Evolutionary conservation across 805 yeast genomes (phyloP), one percentile per base, ranked within the genome.

Genomic region (Dipodascus geniculatus): DNA sequence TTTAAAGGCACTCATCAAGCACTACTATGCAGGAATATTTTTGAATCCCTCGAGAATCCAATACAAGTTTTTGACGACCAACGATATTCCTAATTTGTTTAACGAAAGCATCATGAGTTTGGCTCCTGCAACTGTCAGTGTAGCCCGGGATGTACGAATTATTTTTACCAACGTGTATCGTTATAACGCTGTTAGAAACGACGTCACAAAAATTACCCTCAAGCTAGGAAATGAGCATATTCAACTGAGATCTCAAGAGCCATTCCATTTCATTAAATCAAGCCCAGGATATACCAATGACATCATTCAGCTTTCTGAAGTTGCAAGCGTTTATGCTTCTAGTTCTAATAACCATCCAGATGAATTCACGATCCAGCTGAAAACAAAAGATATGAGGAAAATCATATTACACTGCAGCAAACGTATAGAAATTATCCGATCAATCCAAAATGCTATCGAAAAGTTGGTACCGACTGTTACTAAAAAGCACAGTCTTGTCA

Each of bases 191-290:
- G 42, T n/a, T 16, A 1, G 69, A 71, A 74, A 75, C n/a, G 69
- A 77, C 33, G 80, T 78, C 58, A 70, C 76, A 19, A 83, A 87
- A 1, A 83, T 83, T 2, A 75, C 79, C 0, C 55, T 87, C 56
- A 81, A 79, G 60, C 75, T 87, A 52, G 96, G 96, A 4, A 76
- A 84, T 54, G 80, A 79, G 59, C 83, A 73, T 68, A 62, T 87
- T 48, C 90, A 85, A 63, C 67, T 85, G 19, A 48, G 48, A 14
- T 54, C 56, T 22, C 56, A 55, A 28, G 24, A 50, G 19, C 57
- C 60, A 16, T 54, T 60, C 52, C 49, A 56, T 48, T 52, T 44
- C 52, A 24, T 61, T 9, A 51, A 48, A 42, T 47, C 51, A 17
- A 16, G 56, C 3, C 58, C 60, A 14, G 61, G 63, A 3, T 53